Base-by-base conservation (phyloP, 2,329 filamentous ascomycete genomes). In the Cytospora paraplurivora region DNA sequence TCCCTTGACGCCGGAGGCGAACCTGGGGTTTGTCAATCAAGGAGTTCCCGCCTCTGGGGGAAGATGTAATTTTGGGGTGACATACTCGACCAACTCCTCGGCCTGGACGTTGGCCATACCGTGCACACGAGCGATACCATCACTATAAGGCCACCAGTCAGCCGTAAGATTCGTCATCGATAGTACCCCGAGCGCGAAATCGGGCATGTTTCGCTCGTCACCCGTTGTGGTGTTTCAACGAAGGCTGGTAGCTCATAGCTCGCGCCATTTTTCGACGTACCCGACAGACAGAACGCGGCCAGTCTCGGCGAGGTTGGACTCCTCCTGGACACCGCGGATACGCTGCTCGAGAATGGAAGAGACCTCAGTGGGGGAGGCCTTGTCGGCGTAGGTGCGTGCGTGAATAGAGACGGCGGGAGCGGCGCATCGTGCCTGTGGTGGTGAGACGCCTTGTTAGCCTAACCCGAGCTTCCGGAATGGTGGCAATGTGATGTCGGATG, bases 91-190 rank as follows among this genome's bases (percentile, higher is more conserved):
- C 80, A 99, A 91, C 87, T 99, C 95, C 85, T 99, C 95, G 75
- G 95, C 94, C 88, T 99, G 95, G 84, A 99, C 95, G 81, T 99
- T 99, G 91, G 88, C 92, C 92, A 99, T 93, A 79, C 95, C 95
- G 83, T 99, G 93, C 74, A 99, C 94, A 93, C 95, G 94, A 80
- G 95, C 95, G 78, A 99, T 99, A 96, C 95, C 95, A 85, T 99
- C 95, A 95, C 95, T 98, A 74, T 80, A 66, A 61, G 44, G 57
- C 50, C 34, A 56, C 55, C 21, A 49, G 72, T 78, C 68, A 78
- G 76, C 66, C 34, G 50, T 34, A 51, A 34, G 6, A 11, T 51
- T 52, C 56, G 17, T 37, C 32, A 33, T 64, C 34, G 44, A 44
- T 13, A 47, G 41, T 15, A 17, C 41, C 33, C 33, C 27, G 17